Evolutionary conservation across 2,329 filamentous ascomycete species (phyloP).

Genomic region (Colletotrichum tropicale): DNA sequence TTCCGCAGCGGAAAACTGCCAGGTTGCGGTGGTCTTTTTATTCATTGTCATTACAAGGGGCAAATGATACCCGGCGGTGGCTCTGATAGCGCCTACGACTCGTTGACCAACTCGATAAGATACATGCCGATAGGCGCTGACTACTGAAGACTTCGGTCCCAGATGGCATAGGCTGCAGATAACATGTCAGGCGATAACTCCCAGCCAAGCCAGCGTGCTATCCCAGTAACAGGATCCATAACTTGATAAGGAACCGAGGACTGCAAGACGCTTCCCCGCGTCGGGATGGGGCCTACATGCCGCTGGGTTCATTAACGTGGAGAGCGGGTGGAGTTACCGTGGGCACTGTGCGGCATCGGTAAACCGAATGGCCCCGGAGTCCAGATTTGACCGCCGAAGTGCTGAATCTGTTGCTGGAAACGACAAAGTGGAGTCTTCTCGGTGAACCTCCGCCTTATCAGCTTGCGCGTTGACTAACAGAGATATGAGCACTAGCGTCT

Average conservation of each 20-base stretch:
- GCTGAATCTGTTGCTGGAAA: neutral
- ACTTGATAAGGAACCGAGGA: neutral
- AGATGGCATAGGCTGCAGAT: conserved; percentile 1
- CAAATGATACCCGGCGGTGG: neutral
- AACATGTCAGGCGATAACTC: neutral
- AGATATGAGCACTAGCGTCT: conserved; percentile 1
- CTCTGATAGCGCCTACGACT: neutral
- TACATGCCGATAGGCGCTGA: neutral
- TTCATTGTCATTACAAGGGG: neutral
- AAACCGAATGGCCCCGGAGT: neutral
- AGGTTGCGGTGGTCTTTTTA: neutral
- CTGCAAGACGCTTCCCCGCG: conserved; percentile 1
- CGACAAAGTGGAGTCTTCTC: neutral
- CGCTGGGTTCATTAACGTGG: neutral
- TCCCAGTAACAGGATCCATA: neutral
- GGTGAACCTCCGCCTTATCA: conserved; percentile 21
- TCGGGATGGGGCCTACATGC: neutral
- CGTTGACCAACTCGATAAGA: neutral
- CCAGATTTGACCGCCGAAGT: neutral
- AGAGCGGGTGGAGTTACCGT: conserved; percentile 7
- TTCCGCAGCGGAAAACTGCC: neutral
- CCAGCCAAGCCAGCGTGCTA: neutral
- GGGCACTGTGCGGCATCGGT: neutral
- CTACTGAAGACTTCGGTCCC: neutral
- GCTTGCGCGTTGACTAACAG: conserved; percentile 17